A percentile compares a stretch with the other conserved stretches of the same genome.
These are phyloP conservation scores for Chlorella sp. DNA, from an alignment of 139 green algal species.

Conservation along the genomic window DNA sequence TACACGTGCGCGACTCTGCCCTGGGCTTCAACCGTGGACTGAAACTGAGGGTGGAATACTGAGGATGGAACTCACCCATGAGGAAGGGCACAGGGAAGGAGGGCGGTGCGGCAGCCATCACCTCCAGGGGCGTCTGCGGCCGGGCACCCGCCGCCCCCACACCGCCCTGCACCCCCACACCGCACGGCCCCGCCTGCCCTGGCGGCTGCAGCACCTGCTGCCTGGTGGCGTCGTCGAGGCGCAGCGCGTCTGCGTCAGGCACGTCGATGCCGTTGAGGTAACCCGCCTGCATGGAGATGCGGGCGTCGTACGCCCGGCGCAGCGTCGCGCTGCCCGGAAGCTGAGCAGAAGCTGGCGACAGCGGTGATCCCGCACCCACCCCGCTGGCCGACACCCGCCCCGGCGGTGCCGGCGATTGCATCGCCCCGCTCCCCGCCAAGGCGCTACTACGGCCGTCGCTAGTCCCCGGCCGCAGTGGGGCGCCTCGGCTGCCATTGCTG, in stretches of 20 bases:
- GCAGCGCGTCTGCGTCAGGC: background rate
- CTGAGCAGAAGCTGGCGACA: background rate
- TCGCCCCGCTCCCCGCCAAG: background rate
- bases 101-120: background rate
- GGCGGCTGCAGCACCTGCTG: background rate
- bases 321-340: background rate
- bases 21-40: background rate
- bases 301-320: background rate
- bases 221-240: background rate
- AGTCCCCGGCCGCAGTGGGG: background rate
- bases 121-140: background rate
- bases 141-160: no score
- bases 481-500: no score
- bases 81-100: background rate
- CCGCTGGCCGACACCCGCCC: background rate
- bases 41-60: background rate
- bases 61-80: background rate
- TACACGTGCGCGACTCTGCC: background rate
- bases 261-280: background rate
- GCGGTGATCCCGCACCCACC: background rate
- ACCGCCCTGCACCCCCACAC: no score
- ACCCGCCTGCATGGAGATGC: background rate
- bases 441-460: background rate
- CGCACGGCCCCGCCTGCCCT: no score
- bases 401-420: no score